These are phyloP conservation scores for Pichia insulana DNA, from an alignment of 805 yeast species.

Conservation along the genomic window DNA sequence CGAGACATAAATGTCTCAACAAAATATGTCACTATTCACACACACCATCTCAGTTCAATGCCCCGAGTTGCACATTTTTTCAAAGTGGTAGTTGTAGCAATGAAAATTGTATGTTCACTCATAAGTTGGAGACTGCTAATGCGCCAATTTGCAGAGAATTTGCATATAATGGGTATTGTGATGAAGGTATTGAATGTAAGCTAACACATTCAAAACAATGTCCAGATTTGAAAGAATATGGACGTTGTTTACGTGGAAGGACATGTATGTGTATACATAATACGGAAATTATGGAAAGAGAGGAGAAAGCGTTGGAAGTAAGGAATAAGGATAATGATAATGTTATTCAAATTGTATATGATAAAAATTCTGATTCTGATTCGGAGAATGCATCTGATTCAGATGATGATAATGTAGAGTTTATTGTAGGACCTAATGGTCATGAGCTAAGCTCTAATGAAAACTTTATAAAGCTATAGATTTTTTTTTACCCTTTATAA, in stretches of 20 bases:
- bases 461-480: conserved; percentile 1
- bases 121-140: conserved; percentile 33
- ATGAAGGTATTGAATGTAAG: conserved; percentile 47
- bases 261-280: conserved; percentile 47
- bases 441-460: conserved; percentile 9
- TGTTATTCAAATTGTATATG: conserved; percentile 14
- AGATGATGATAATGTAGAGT: conserved; percentile 14
- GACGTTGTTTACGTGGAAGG: conserved; percentile 44
- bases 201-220: conserved; percentile 53
- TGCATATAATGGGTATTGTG: conserved; percentile 63
- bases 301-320: background rate
- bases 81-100: conserved; percentile 41
- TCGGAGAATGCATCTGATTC: conserved; percentile 11
- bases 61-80: conserved; percentile 49
- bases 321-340: conserved; percentile 27
- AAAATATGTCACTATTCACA: conserved; percentile 50
- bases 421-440: conserved; percentile 12
- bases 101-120: conserved; percentile 42
- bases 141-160: conserved; percentile 52
- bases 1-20: conserved; percentile 35
- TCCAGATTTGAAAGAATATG: conserved; percentile 62
- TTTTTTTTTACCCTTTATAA: background rate
- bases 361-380: conserved; percentile 1
- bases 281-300: conserved; percentile 6
- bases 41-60: conserved; percentile 46